Percentiles rank a stretch among this genome's conserved stretches.
Evolutionary conservation across 2,329 filamentous ascomycete genomes (phyloP).

Genomic region (Cadophora luteo-olivacea): DNA sequence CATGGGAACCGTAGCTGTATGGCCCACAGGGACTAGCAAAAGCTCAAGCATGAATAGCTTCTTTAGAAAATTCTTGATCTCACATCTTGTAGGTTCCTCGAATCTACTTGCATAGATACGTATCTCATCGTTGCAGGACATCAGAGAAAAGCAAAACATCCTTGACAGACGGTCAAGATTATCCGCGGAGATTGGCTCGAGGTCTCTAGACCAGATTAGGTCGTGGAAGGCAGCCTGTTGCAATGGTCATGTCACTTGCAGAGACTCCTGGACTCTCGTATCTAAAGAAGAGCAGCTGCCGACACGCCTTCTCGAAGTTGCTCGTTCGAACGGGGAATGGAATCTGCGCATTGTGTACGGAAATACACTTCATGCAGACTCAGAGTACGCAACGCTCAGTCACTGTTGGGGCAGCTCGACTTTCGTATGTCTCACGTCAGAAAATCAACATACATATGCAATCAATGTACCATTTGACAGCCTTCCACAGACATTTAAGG

Average conservation of each 20-base stretch:
- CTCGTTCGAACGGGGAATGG: background rate
- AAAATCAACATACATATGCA: background rate
- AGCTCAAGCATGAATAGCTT: background rate
- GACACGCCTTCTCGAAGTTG: conserved; percentile 1
- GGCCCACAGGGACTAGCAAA: background rate
- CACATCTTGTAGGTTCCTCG: background rate
- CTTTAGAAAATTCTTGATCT: background rate
- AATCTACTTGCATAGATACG: background rate
- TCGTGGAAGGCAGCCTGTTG: background rate
- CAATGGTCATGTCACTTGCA: background rate
- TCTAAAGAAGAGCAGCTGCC: background rate
- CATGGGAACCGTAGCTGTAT: background rate
- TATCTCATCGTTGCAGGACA: background rate
- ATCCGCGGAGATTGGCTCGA: background rate
- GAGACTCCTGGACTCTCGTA: background rate
- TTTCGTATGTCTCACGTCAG: background rate
- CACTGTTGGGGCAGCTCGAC: conserved; percentile 13
- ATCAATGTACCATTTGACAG: background rate
- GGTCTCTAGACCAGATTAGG: background rate
- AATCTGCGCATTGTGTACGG: background rate
- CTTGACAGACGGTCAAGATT: background rate
- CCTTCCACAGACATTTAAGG: conserved; percentile 11
- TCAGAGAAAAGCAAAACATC: conserved; percentile 12
- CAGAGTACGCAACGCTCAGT: conserved; percentile 9
- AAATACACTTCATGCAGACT: background rate